Evolutionary conservation across 768 basidiomycete species (phyloP), one percentile per base, ranked within the genome.

Genomic region (Amanita muscaria): DNA sequence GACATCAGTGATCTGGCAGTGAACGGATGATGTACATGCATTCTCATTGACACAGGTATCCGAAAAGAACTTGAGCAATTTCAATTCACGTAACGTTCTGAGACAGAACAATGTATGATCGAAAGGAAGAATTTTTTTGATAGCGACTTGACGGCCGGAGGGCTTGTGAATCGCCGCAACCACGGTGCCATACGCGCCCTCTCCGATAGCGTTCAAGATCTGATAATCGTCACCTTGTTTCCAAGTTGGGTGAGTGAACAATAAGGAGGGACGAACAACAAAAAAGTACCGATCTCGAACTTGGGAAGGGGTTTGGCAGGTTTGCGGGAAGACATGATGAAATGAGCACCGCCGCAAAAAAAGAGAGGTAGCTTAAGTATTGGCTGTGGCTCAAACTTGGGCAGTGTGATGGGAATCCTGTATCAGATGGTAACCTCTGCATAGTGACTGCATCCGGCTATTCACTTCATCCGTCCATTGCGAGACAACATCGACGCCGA

Each of bases 61-160:
- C 4, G 83, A 83, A 64, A 88, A 85, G 69, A 87, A 87, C 60
- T 83, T 84, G 60, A 87, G 73, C 15, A 96, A 70, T 66, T 96
- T 94, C 60, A 96, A 73, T 66, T 96, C 93, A 49, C 92, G 76
- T 42, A 96, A 68, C 2, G 92, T 97, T 47, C 85, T 75, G 58
- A 94, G 67, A 55, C 86, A 89, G 68, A 92, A 94, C 62, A 94
- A 72, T 24, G 88, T 83, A 59, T 94, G 92, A 56, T 94, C 92
- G 62, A 96, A 94, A 7, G 91, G 92, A 32, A 87, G 79, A 56
- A 96, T 84, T 66, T 89, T 91, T 76, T 94, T 97, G 67, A 94
- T 93, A 33, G 92, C 93, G 12, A 97, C 90, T 60, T 88, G 79
- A 48, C 80, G 79, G 24, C 82, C 79, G 6, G 81, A 78, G 4